Evolutionary conservation across 2,329 filamentous ascomycete species (phyloP).

Genomic region (Penicillium sp.): DNA sequence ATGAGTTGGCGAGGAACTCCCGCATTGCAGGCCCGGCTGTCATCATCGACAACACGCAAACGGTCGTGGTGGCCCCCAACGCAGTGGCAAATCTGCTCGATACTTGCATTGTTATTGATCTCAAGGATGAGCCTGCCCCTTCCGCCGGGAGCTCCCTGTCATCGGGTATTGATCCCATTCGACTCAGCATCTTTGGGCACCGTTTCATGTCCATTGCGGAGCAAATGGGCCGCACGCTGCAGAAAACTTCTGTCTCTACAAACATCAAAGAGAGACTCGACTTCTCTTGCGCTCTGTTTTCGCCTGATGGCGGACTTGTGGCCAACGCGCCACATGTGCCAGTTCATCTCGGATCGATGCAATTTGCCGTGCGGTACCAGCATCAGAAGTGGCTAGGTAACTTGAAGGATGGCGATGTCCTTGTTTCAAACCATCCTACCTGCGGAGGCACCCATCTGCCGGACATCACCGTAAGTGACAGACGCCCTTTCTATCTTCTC

Average conservation of each 20-base stretch:
- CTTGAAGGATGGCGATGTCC: constrained; percentile 75
- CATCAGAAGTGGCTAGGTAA: constrained; percentile 78
- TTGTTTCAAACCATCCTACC: constrained; percentile 82
- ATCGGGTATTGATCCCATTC: constrained; percentile 50
- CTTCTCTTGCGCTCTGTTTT: constrained; percentile 81
- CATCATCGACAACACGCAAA: constrained; percentile 73
- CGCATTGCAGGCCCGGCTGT: constrained; percentile 69
- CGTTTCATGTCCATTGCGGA: constrained; percentile 62
- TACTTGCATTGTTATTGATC: constrained; percentile 87
- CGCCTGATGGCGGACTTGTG: constrained; percentile 72
- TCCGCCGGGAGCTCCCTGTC: constrained; percentile 15
- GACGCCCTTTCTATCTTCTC: not conserved
- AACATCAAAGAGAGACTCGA: constrained; percentile 87
- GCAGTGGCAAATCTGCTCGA: constrained; percentile 75
- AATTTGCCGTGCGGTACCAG: constrained; percentile 78
- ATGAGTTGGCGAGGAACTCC: constrained; percentile 35
- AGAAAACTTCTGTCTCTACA: constrained; percentile 57
- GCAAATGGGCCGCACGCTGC: constrained; percentile 59
- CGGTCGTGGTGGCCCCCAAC: constrained; percentile 82
- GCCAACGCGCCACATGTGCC: constrained; percentile 71
- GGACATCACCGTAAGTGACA: constrained; percentile 68
- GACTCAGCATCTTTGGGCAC: constrained; percentile 57
- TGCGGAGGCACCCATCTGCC: constrained; percentile 82
- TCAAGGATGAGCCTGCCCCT: constrained; percentile 58
- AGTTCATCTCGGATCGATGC: constrained; percentile 81